Percentiles rank a stretch among this genome's conserved stretches.
These are phyloP conservation scores for Chaetomiaceae sp. DNA, from an alignment of 2,329 filamentous ascomycete genomes.

Conservation along the genomic window DNA sequence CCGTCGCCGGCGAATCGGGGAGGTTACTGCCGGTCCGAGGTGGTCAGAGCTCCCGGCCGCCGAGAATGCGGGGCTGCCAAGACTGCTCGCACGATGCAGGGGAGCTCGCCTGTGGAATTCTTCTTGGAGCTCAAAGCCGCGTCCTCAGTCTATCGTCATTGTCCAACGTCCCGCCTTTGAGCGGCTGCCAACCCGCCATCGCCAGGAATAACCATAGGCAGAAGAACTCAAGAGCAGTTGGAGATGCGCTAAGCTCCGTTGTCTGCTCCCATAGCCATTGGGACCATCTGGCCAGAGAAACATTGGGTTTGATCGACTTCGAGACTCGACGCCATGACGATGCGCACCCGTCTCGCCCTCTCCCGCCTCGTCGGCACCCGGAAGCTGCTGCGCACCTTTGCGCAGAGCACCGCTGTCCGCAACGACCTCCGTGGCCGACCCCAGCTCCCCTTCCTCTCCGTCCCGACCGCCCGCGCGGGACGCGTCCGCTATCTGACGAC, in stretches of 20 bases:
- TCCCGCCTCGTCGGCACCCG: slow-evolving; percentile 28
- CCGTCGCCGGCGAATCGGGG: too few relatives aligned
- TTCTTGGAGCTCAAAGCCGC: neutral
- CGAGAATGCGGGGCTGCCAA: too few relatives aligned
- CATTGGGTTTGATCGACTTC: neutral
- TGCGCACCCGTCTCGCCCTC: slow-evolving; percentile 40
- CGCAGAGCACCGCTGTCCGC: slow-evolving; percentile 49
- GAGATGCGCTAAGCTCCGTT: slow-evolving; percentile 3
- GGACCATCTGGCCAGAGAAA: neutral
- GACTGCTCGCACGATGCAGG: too few relatives aligned
- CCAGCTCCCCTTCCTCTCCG: slow-evolving; percentile 49
- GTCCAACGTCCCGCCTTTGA: slow-evolving; percentile 3
- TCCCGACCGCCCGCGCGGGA: slow-evolving; percentile 37
- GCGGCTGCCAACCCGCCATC: neutral
- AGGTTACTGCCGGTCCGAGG: too few relatives aligned
- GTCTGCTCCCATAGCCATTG: neutral
- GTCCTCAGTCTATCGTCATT: slow-evolving; percentile 7
- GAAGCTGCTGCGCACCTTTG: slow-evolving; percentile 44
- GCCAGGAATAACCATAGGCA: neutral
- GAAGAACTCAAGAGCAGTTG: neutral
- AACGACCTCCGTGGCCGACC: slow-evolving; percentile 34
- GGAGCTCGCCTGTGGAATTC: too few relatives aligned
- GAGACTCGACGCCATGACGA: slow-evolving; percentile 18
- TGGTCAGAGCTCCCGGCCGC: too few relatives aligned
- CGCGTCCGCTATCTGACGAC: slow-evolving; percentile 74